Base-by-base conservation (phyloP, 2,329 filamentous ascomycete genomes). In the Aspergillus flavus region DNA sequence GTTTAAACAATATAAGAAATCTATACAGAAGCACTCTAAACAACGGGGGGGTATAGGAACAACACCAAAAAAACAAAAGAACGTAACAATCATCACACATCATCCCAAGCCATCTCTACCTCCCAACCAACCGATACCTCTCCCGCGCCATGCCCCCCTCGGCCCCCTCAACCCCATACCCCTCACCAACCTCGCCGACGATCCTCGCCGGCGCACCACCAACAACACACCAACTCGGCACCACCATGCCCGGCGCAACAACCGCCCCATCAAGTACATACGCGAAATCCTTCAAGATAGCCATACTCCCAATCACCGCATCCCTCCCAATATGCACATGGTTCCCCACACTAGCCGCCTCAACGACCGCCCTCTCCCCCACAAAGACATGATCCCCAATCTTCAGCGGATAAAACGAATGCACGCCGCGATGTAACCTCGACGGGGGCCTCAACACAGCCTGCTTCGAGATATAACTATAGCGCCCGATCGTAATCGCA, bases 361-460 rank as follows among this genome's bases (percentile, higher is more conserved):
- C 92, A 43, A 99, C 86, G 45, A 94, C 87, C 43, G 89, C 88
- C 39, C 83, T 82, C 72, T 87, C 85, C 63, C 93, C 94, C 57
- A 99, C 86, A 78, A 94, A 97, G 66, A 97, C 94, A 79, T 98
- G 94, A 77, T 97, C 94, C 53, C 93, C 93, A 68, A 99, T 91
- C 65, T 95, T 92, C 71, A 98, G 89, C 10, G 94, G 94, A 78
- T 94, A 94, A 79, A 94, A 76, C 7, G 69, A 74, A 59, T 78
- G 71, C 5, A 75, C 68, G 73, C 93, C 93, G 72, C 94, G 90
- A 76, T 93, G 92, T 57, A 96, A 82, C 30, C 94, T 87, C 36
- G 90, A 91, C 0, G 95, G 94, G 0, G 95, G 95, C 4, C 92
- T 89, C 58, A 99, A 83, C 53, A 93, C 87, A 67, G 88, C 91